Evolutionary conservation across 2,329 filamentous ascomycete genomes (phyloP).

Genomic region (Sporothrix curviconia): DNA sequence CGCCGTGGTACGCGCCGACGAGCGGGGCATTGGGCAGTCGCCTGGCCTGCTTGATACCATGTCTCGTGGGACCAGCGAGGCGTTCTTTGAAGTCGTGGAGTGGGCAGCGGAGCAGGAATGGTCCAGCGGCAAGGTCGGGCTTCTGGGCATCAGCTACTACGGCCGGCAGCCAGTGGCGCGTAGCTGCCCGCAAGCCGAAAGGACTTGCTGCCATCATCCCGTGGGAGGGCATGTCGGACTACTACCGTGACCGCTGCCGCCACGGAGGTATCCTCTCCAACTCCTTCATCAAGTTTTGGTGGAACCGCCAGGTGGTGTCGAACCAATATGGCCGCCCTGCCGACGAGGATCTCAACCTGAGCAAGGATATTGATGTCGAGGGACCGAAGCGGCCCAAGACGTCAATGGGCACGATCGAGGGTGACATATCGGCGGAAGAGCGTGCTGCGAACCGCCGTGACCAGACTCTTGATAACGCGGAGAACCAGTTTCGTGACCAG

Average conservation of each 20-base stretch:
- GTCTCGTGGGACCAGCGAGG: conserved; percentile 41
- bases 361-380: conserved; percentile 31
- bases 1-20: conserved; percentile 48
- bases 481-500: conserved; percentile 54
- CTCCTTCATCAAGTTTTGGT: conserved; percentile 57
- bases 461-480: conserved; percentile 40
- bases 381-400: conserved; percentile 12
- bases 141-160: conserved; percentile 44
- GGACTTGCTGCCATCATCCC: conserved; percentile 43
- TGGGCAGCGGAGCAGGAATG: conserved; percentile 42
- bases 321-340: conserved; percentile 59
- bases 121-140: conserved; percentile 42
- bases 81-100: conserved; percentile 44
- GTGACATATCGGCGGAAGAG: conserved; percentile 47
- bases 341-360: conserved; percentile 10
- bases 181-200: conserved; percentile 40
- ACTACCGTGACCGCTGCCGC: conserved; percentile 50
- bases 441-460: conserved; percentile 42
- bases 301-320: conserved; percentile 57
- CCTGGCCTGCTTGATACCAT: conserved; percentile 43
- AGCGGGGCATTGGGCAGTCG: conserved; percentile 42
- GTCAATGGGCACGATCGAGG: conserved; percentile 47
- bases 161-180: conserved; percentile 42
- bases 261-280: conserved; percentile 58
- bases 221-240: conserved; percentile 49